A percentile compares a stretch with the other conserved stretches of the same genome.
Conservation (phyloP, 345 rosid species). For the Triadica sebifera region DNA sequence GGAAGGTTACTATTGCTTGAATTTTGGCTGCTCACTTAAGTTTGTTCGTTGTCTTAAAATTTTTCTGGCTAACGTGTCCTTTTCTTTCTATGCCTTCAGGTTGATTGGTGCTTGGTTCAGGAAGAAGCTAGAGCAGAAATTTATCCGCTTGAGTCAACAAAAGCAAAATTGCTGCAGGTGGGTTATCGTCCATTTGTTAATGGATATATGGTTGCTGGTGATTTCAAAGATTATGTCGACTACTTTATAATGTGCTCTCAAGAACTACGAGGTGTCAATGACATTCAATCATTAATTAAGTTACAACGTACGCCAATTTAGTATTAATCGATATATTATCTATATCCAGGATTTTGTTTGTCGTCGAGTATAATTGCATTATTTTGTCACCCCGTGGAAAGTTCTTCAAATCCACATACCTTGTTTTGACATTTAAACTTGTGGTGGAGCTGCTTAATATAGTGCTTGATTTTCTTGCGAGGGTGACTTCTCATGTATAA, state of each 20-base stretch:
- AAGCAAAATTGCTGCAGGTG: constrained; percentile 8
- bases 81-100: constrained; percentile 6
- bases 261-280: background rate
- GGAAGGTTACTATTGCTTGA: constrained; percentile 2
- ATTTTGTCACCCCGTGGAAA: too few species aligned
- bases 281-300: background rate
- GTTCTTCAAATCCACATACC: too few species aligned
- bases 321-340: too few species aligned
- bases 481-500: background rate
- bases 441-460: background rate
- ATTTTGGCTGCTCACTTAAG: background rate
- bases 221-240: background rate
- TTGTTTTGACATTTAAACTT: too few species aligned
- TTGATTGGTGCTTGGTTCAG: constrained; percentile 21
- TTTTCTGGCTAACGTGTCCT: background rate
- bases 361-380: too few species aligned
- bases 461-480: background rate
- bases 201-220: background rate
- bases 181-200: background rate
- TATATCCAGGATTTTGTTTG: too few species aligned
- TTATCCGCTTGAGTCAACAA: constrained; percentile 3
- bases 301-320: too few species aligned
- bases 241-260: background rate
- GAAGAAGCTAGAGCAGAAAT: constrained; percentile 13
- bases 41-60: background rate